Evolutionary conservation across 2,329 filamentous ascomycete species (phyloP).

Genomic region (Trichoderma semiorbis): DNA sequence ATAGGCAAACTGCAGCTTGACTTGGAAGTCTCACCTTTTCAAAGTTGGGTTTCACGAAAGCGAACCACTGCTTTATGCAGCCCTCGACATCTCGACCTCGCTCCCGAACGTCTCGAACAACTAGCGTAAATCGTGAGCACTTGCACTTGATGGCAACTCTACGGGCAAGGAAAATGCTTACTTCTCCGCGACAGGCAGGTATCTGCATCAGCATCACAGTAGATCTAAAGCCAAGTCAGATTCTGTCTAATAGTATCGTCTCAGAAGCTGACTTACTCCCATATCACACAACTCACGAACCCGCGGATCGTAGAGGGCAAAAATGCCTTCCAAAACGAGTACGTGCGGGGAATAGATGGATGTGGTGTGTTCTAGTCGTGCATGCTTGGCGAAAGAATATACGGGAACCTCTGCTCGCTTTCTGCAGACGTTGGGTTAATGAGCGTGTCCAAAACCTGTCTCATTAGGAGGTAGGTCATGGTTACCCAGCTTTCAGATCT

Average conservation of each 20-base stretch:
- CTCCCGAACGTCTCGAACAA: constrained; percentile 83
- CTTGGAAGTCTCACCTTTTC: constrained; percentile 55
- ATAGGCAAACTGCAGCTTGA: neutral
- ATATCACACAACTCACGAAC: constrained; percentile 87
- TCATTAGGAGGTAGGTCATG: neutral
- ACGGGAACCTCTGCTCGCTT: constrained; percentile 87
- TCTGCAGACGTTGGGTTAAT: constrained; percentile 40
- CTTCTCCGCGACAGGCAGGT: constrained; percentile 86
- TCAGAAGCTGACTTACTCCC: constrained; percentile 53
- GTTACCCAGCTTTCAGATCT: constrained; percentile 88
- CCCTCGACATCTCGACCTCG: constrained; percentile 89
- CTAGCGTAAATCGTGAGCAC: constrained; percentile 38
- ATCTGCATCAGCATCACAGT: constrained; percentile 93
- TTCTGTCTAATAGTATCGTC: neutral
- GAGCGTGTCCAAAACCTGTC: constrained; percentile 9
- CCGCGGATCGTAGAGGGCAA: constrained; percentile 84
- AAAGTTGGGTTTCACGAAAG: constrained; percentile 94
- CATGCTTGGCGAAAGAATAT: constrained; percentile 93
- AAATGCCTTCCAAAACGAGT: constrained; percentile 90
- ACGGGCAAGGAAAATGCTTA: constrained; percentile 40
- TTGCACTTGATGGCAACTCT: neutral
- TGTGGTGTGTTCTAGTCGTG: constrained; percentile 72
- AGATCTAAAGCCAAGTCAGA: constrained; percentile 59
- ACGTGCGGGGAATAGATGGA: constrained; percentile 96
- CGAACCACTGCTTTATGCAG: constrained; percentile 97